A percentile compares a stretch with the other conserved stretches of the same genome.
These are phyloP conservation scores for Paspalum notatum DNA, from an alignment of 176 grass and related monocot genomes.

Conservation along the genomic window DNA sequence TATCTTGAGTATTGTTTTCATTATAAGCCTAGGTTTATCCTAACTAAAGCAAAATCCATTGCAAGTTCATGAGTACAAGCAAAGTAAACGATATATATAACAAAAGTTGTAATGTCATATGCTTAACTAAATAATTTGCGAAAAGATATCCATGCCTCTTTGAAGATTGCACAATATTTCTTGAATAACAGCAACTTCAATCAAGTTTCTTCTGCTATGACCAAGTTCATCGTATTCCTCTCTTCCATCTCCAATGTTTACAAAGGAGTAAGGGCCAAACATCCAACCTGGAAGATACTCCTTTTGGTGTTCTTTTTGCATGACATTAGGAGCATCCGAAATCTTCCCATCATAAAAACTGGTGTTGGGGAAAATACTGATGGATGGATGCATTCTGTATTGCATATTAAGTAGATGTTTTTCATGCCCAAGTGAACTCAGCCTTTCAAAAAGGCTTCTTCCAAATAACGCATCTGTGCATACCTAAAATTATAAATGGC, in stretches of 20 bases:
- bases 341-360: slow-evolving; percentile 74
- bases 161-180: slow-evolving; percentile 56
- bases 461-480: slow-evolving; percentile 62
- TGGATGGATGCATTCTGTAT: slow-evolving; percentile 86
- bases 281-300: slow-evolving; percentile 58
- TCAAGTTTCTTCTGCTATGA: slow-evolving; percentile 63
- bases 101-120: neutral
- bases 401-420: slow-evolving; percentile 77
- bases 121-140: neutral
- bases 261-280: slow-evolving; percentile 78
- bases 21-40: too few species aligned
- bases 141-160: slow-evolving; percentile 40
- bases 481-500: slow-evolving; percentile 43
- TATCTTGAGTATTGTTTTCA: too few species aligned
- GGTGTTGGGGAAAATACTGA: slow-evolving; percentile 76
- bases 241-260: slow-evolving; percentile 60
- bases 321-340: slow-evolving; percentile 69
- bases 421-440: slow-evolving; percentile 75
- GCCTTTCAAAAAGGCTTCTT: slow-evolving; percentile 75
- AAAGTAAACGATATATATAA: neutral
- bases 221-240: slow-evolving; percentile 55
- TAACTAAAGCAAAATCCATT: neutral
- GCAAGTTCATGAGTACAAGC: neutral
- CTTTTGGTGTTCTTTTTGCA: slow-evolving; percentile 46
- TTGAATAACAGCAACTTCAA: slow-evolving; percentile 58